Conservation (phyloP, 2,329 filamentous ascomycete species). For the Xylogone sp. region DNA sequence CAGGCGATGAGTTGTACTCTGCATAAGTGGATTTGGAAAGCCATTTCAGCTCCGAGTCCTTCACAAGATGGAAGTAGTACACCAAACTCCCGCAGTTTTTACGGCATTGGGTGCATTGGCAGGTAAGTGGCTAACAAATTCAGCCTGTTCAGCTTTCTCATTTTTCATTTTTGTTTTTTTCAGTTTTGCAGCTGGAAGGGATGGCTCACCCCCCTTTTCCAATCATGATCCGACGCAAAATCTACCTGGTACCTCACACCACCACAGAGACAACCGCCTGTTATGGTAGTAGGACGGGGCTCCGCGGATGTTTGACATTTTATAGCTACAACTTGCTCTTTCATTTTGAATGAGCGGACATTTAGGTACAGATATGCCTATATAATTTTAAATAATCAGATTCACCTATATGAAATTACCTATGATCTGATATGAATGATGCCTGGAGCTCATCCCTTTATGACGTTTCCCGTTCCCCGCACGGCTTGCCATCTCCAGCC, state of each 20-base stretch:
- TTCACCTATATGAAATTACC: too few species aligned
- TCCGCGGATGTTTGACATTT: constrained; percentile 7
- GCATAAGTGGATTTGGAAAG: constrained; percentile 20
- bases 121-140: constrained; percentile 43
- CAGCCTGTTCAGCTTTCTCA: too few species aligned
- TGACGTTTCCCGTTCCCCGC: too few species aligned
- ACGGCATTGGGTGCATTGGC: constrained; percentile 54
- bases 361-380: too few species aligned
- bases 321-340: too few species aligned
- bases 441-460: too few species aligned
- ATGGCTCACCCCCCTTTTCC: constrained; percentile 29
- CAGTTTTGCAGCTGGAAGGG: constrained; percentile 3
- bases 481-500: too few species aligned
- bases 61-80: constrained; percentile 36
- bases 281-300: constrained; percentile 26
- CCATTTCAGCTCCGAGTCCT: constrained; percentile 32
- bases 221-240: constrained; percentile 43
- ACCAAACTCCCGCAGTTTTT: constrained; percentile 46
- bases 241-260: constrained; percentile 44
- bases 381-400: too few species aligned
- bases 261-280: constrained; percentile 49
- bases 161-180: too few species aligned
- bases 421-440: too few species aligned
- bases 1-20: constrained; percentile 37
- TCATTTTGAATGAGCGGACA: too few species aligned